Conservation (phyloP, 2,329 filamentous ascomycete species). For the Diaporthe capsici region DNA sequence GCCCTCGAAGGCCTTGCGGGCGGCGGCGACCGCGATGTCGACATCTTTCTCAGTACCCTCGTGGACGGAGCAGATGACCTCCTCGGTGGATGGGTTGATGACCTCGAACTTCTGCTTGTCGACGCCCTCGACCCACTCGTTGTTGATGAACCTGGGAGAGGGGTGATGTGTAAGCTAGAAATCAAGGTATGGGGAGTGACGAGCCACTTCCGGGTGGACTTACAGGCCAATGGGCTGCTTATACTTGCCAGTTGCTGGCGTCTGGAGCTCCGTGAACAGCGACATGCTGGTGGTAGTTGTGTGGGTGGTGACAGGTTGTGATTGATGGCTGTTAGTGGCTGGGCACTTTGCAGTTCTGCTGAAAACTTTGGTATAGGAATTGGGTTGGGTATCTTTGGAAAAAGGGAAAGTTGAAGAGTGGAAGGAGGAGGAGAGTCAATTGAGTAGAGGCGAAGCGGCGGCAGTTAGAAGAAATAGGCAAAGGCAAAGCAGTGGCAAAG, state of each 20-base stretch:
- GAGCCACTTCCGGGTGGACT: constrained; percentile 48
- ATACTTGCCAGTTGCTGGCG: constrained; percentile 73
- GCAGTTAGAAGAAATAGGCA: constrained; percentile 30
- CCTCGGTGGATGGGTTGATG: constrained; percentile 89
- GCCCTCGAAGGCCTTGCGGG: constrained; percentile 87
- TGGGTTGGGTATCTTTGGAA: constrained; percentile 27
- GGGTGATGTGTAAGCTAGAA: not conserved
- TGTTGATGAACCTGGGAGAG: constrained; percentile 84
- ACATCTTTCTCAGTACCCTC: constrained; percentile 92
- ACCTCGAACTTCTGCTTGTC: constrained; percentile 94
- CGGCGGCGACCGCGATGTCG: constrained; percentile 84
- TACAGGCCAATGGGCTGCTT: constrained; percentile 74
- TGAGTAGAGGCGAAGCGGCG: constrained; percentile 1
- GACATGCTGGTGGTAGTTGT: constrained; percentile 48
- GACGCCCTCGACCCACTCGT: constrained; percentile 86
- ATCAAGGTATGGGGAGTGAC: no score
- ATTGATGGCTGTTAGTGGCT: not conserved
- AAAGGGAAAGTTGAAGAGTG: constrained; percentile 8
- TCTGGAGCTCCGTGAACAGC: constrained; percentile 71
- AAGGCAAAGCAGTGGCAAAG: constrained; percentile 21
- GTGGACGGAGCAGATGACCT: constrained; percentile 84
- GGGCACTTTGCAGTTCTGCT: not conserved
- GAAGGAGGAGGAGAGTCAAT: not conserved
- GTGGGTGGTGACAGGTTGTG: not conserved
- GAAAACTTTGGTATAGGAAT: not conserved